Evolutionary conservation across 163 green algal species (phyloP).

Genomic region (Scenedesmus sp.): DNA sequence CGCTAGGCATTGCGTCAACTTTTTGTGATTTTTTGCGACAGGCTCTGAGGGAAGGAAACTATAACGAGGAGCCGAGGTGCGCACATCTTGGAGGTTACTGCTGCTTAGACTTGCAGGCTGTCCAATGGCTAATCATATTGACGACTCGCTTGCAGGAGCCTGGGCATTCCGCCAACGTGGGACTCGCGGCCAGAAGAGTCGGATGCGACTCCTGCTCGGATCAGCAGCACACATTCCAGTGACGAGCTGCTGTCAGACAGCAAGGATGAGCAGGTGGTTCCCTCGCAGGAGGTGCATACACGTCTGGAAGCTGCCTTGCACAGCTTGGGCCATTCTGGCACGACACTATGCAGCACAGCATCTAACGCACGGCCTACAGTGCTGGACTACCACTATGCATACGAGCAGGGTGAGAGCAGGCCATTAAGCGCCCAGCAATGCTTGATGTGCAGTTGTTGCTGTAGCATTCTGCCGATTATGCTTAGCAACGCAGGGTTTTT

Average conservation of each 20-base stretch:
- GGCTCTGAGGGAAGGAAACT: background rate
- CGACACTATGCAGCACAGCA: slow-evolving; percentile 3
- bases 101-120: background rate
- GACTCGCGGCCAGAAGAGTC: background rate
- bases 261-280: background rate
- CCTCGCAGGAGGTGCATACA: slow-evolving; percentile 17
- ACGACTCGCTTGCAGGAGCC: background rate
- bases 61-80: background rate
- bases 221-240: background rate
- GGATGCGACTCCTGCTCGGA: background rate
- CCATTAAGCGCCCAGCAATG: background rate
- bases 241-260: slow-evolving; percentile 3
- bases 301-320: slow-evolving; percentile 23
- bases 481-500: background rate
- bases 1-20: background rate
- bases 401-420: slow-evolving; percentile 8
- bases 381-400: slow-evolving; percentile 49
- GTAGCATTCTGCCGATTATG: background rate
- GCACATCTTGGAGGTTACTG: background rate
- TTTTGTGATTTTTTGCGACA: background rate
- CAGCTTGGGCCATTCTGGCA: background rate
- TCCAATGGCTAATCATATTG: background rate
- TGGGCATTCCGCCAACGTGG: background rate
- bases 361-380: slow-evolving; percentile 19
- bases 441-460: background rate